Evolutionary conservation across 1,284 basidiomycete species (phyloP), one percentile per base, ranked within the genome.

Genomic region (Heterobasidion parviporum): DNA sequence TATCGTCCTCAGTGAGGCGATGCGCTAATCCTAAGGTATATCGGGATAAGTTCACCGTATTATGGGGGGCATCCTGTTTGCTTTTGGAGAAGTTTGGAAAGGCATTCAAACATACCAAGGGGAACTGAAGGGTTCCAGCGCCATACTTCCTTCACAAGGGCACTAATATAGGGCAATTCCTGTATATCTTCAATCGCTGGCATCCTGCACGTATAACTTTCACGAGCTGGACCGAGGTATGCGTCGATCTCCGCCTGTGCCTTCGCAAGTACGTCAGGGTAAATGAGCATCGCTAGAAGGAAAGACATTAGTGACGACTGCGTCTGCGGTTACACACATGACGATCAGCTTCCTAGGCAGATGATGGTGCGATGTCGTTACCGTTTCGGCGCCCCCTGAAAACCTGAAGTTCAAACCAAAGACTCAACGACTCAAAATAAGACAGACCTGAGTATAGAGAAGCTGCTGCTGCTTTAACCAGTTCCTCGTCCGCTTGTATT

Each of bases 181-280:
- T 52, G 50, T 35, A 66, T 58, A 56, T 74, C 71, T 1, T 63
- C 54, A 48, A 72, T 65, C 1, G 60, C 60, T 8, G 72, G 74
- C 15, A 73, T 61, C 6, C 70, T 64, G 1, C 64, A 60, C 50
- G 15, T 8, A 10, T 4, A 15, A 16, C 20, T n/a, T 33, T 16
- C n/a, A 10, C 57, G 60, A 6, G 56, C 52, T 3, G 51, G 10
- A 4, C 63, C 64, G 16, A 73, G 55, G 33, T 74, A 58, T 2
- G 56, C 51, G 53, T 74, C 72, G n/a, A 76, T 57, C 58, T 76
- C 73, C 18, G 56, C 61, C 51, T 74, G 73, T 2, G 72, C 72
- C 4, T 64, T 65, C 14, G 54, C 54, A 52, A 72, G 68, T 26
- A 72, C 63, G 34, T 64, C 57, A 18, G 72, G 72, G 56, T 67